Conservation (phyloP, 208 protist species). For the Endotrypanum monterogeii region DNA sequence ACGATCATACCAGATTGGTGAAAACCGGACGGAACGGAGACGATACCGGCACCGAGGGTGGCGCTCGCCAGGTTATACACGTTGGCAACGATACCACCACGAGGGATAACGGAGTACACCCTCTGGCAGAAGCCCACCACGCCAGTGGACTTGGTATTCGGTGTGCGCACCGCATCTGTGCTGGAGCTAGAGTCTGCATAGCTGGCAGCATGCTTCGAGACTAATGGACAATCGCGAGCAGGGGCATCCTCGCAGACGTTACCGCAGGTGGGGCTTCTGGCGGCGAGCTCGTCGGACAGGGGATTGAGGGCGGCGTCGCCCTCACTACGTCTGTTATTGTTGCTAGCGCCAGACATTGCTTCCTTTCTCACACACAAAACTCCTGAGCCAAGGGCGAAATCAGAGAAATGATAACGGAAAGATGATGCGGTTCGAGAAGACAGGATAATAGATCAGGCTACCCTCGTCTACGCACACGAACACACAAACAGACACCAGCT, state of each 20-base stretch:
- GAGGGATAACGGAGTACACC: conserved; percentile 51
- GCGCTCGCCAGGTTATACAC: conserved; percentile 75
- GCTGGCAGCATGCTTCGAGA: conserved; percentile 1
- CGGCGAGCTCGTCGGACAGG: conserved; percentile 17
- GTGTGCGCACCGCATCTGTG: not conserved
- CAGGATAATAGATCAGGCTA: not conserved
- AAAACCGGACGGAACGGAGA: conserved; percentile 72
- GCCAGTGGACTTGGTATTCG: not conserved
- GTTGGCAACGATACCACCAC: conserved; percentile 65
- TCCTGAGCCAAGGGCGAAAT: not conserved
- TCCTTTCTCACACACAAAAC: not conserved
- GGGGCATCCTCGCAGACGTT: not conserved
- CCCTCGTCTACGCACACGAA: too few relatives aligned
- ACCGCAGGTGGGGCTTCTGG: not conserved
- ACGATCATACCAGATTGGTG: conserved; percentile 66
- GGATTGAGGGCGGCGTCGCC: conserved; percentile 9
- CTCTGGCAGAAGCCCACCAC: conserved; percentile 1
- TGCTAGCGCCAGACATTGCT: conserved; percentile 6
- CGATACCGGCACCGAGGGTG: conserved; percentile 83
- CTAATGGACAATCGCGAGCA: conserved; percentile 6
- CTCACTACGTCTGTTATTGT: not conserved
- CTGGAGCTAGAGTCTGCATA: not conserved
- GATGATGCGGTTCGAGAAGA: not conserved
- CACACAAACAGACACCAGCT: not conserved
- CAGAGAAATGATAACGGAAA: not conserved